Evolutionary conservation across 1,139 yeast genomes (phyloP), one percentile per base, ranked within the genome.

Genomic region (Pichia sp.): DNA sequence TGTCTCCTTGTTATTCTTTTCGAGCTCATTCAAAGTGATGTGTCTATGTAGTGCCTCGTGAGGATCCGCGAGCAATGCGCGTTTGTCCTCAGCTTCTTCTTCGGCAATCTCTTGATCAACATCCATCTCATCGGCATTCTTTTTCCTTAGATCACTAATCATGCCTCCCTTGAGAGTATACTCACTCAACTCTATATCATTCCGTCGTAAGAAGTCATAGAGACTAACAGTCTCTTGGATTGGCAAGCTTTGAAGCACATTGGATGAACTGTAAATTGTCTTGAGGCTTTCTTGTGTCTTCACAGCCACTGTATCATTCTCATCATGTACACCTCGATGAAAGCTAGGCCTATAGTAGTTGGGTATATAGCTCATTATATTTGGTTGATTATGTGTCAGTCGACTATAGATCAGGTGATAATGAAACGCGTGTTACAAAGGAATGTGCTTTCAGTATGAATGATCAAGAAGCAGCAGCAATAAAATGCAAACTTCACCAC

Each of bases 211-310:
- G 3, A 42, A n/a, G 19, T 32, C 30, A 10, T 27, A 26, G 3
- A 42, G 17, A 24, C 42, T 39, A 3, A 8, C 24, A 0, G 41
- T 34, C 19, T 40, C 40, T 8, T 28, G 22, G 30, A 34, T 41
- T 7, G 19, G 14, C 5, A 39, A 27, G 18, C 27, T 29, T 14
- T 31, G 15, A 8, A 39, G 5, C 18, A 28, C 27, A 9, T 18
- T 27, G 5, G 35, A 37, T 3, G 40, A 33, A 7, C 16, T 19
- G 25, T 41, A 35, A 4, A 33, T 29, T 5, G 16, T 9, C 10
- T 35, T 33, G 14, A 43, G 13, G 1, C 23, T 31, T 13, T 25
- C 21, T 6, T 39, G 22, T 8, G 32, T 10, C 22, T 37, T 33
- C 3, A 16, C 30, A 3, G 12, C 12, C n/a, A n/a, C n/a, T n/a